Evolutionary conservation across 1,139 yeast genomes (phyloP), one percentile per base, ranked within the genome.

Genomic region (Geotrichum fermentans): DNA sequence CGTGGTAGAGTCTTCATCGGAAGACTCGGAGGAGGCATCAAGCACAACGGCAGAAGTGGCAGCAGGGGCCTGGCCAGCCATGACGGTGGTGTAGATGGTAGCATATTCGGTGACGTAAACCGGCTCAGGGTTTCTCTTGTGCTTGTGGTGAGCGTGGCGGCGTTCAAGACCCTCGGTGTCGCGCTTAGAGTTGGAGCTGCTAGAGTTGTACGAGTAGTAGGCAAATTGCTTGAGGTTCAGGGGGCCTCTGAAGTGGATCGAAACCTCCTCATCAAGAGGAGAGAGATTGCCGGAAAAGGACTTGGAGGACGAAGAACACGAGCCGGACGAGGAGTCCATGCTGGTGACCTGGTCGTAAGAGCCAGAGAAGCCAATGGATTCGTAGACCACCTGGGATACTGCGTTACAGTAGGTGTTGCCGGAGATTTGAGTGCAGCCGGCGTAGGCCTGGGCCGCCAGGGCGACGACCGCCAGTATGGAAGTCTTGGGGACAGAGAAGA

Each of bases 161-260:
- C 16, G 29, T 11, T 40, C 38, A 22, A 20, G 21, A 11, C 14
- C 47, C 24, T 39, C 40, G n/a, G 8, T 45, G 54, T 28, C 36
- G 8, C 41, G 42, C 32, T 33, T 45, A 11, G 28, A 64, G 61
- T 67, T 69, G 52, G 53, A 59, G 28, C 28, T 10, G 54, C 58
- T 62, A 65, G 58, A 57, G 56, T 54, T 61, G 60, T 50, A 50
- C n/a, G 51, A 39, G 69, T 82, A 83, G 58, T 75, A 87, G 58
- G 89, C 97, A 64, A 92, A 88, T 69, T 86, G 85, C 61, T 74
- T 71, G 64, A 90, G 77, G 52, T 78, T 74, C 58, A 92, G 67
- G 30, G 97, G 98, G 51, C 97, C 98, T 70, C 97, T 81, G 74
- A 90, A 87, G 68, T 90, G 97, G 51, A 92, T 86, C 16, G 96